A percentile compares a stretch with the other conserved stretches of the same genome.
phyloP scores from a whole-genome alignment of 768 basidiomycete species.

The Steccherinum ochraceum region DNA sequence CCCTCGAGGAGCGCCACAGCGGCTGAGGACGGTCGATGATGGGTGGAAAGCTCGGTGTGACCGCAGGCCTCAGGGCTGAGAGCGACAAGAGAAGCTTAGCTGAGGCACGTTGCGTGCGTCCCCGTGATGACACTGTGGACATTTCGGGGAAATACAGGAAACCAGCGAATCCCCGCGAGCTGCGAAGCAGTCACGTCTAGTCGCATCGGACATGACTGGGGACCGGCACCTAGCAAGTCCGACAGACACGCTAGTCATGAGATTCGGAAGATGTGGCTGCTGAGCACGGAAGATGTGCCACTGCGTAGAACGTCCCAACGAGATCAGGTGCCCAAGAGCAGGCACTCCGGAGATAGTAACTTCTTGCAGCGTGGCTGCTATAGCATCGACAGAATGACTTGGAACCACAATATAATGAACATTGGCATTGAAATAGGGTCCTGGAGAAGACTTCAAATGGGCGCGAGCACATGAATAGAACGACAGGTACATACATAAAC shows the following conservation, averaged over 20 bases:
- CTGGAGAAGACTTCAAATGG: background rate
- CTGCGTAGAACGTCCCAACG: no score
- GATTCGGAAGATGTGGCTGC: background rate
- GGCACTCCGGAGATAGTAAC: background rate
- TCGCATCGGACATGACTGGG: background rate
- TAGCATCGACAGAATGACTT: background rate
- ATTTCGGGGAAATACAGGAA: background rate
- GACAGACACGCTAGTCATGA: background rate
- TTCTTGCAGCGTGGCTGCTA: background rate
- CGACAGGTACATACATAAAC: background rate
- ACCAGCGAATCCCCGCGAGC: background rate
- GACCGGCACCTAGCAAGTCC: background rate
- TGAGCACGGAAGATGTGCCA: background rate
- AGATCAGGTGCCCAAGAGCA: no score
- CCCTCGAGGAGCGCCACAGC: background rate
- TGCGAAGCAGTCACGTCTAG: background rate
- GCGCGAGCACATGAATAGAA: background rate
- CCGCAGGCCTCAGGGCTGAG: no score
- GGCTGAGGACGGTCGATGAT: background rate
- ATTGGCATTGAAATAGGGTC: background rate
- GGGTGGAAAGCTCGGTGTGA: background rate
- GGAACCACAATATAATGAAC: background rate
- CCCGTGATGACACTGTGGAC: background rate
- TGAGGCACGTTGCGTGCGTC: background rate
- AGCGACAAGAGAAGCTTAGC: no score